Evolutionary conservation across 306 rosid genomes (phyloP).

Genomic region (Purshia tridentata): DNA sequence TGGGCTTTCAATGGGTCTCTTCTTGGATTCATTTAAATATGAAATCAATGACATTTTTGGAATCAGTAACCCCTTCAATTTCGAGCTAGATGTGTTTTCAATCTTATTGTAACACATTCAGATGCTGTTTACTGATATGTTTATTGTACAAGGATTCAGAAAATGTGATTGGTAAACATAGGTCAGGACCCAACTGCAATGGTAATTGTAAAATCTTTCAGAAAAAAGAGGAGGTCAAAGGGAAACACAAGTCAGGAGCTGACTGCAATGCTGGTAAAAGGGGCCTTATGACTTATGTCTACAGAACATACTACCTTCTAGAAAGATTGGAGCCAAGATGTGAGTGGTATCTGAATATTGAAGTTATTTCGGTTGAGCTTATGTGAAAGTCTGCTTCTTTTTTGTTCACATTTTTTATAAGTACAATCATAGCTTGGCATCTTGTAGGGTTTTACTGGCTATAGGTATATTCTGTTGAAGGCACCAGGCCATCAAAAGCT

Average conservation of each 20-base stretch:
- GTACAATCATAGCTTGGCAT: background rate
- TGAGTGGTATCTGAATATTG: background rate
- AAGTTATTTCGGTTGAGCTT: background rate
- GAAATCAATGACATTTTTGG: constrained; percentile 46
- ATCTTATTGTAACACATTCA: constrained; percentile 19
- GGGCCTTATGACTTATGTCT: background rate
- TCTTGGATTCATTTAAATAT: constrained; percentile 93
- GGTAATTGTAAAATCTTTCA: background rate
- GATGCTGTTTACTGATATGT: constrained; percentile 15
- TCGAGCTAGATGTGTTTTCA: constrained; percentile 22
- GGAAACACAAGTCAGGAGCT: background rate
- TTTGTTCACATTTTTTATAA: background rate
- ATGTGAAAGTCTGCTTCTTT: background rate
- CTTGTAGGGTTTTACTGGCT: too few species aligned
- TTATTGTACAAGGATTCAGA: constrained; percentile 6
- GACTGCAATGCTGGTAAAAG: background rate
- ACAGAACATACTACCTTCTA: background rate
- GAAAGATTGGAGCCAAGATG: background rate
- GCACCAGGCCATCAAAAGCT: background rate
- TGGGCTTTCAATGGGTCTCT: constrained; percentile 89
- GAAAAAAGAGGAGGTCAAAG: background rate
- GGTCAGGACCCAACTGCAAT: constrained; percentile 12
- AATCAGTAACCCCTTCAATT: constrained; percentile 30
- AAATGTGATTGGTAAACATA: background rate
- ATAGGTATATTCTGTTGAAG: background rate